Percentiles rank a stretch among this genome's conserved stretches.
These are phyloP conservation scores for Thinopyrum elongatum DNA, from an alignment of 176 grass and related monocot species.

Conservation along the genomic window DNA sequence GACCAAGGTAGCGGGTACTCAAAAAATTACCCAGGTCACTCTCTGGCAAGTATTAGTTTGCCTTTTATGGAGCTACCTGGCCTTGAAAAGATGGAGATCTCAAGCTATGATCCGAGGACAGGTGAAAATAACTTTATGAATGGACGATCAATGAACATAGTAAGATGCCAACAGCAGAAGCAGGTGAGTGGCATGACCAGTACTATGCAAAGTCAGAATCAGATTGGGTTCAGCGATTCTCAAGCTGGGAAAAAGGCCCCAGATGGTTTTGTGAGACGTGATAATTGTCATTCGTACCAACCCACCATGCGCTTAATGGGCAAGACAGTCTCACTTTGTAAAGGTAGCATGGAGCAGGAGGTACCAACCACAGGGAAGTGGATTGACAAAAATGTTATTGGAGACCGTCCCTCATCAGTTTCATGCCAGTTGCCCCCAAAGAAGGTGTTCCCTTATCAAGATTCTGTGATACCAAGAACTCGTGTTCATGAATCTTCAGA, in stretches of 20 bases:
- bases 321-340: constrained; percentile 58
- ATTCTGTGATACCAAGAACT: constrained; percentile 21
- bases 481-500: constrained; percentile 17
- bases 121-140: constrained; percentile 21
- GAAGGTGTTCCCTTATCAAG: constrained; percentile 28
- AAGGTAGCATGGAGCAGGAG: constrained; percentile 36
- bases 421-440: constrained; percentile 30
- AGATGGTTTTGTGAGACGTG: constrained; percentile 28
- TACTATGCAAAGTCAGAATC: constrained; percentile 34
- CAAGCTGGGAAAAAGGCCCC: not conserved
- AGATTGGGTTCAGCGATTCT: constrained; percentile 19
- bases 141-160: constrained; percentile 10
- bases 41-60: constrained; percentile 34
- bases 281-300: constrained; percentile 31
- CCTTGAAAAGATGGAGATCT: constrained; percentile 56
- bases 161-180: constrained; percentile 32
- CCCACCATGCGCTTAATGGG: constrained; percentile 70
- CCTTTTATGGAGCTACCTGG: constrained; percentile 67
- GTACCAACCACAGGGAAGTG: constrained; percentile 31
- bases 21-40: constrained; percentile 25
- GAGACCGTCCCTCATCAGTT: not conserved
- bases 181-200: constrained; percentile 21
- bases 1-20: constrained; percentile 38
- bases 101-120: constrained; percentile 16
- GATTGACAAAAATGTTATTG: constrained; percentile 20